Base-by-base conservation (phyloP, 169 alveolate genomes). In the Cyclospora cayetanensis region DNA sequence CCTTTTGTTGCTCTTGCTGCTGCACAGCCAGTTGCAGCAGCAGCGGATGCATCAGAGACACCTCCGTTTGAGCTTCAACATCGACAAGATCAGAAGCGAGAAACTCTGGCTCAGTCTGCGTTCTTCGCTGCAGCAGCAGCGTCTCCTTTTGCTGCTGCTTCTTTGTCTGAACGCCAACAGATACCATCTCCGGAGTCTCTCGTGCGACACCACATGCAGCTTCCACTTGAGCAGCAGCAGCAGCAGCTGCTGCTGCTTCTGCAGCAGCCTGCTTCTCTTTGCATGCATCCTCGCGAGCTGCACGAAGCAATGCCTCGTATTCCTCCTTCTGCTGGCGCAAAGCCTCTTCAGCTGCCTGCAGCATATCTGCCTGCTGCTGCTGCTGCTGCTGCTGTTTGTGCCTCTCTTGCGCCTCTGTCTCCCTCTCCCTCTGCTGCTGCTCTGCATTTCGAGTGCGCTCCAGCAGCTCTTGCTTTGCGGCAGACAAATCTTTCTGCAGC, bases 311-410 rank as follows among this genome's bases (percentile, higher is more conserved):
- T 39, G 27, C 60, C 63, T 74, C 85, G 42, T 74, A 74, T 5
- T 74, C 65, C n/a, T 74, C 63, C 85, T 46, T 74, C 22, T 74
- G 85, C 85, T 74, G 85, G 65, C 42, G 85, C 55, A 74, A 39
- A 12, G 85, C 63, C 63, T 15, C 29, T 31, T 74, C 63, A n/a
- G 85, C 60, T 74, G 85, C 63, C 37, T 37, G 34, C 27, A 74
- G 85, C 41, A 37, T 55, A 12, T 35, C 27, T 35, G 37, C 12
- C 63, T 37, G 85, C 85, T 74, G 85, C 63, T 74, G 80, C 35
- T 35, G 85, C 85, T 35, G 65, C 39, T 37, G 34, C 65, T 74
- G 42, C 85, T 39, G 55, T 22, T 4, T 46, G n/a, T n/a, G n/a
- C 25, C 60, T 55, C 85, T 74, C 37, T 22, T 74, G 37, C 35